Percentiles rank a stretch among this genome's conserved stretches.
phyloP scores from a whole-genome alignment of 108 stramenopile genomes.

The Nannochloropsis gaditana region DNA sequence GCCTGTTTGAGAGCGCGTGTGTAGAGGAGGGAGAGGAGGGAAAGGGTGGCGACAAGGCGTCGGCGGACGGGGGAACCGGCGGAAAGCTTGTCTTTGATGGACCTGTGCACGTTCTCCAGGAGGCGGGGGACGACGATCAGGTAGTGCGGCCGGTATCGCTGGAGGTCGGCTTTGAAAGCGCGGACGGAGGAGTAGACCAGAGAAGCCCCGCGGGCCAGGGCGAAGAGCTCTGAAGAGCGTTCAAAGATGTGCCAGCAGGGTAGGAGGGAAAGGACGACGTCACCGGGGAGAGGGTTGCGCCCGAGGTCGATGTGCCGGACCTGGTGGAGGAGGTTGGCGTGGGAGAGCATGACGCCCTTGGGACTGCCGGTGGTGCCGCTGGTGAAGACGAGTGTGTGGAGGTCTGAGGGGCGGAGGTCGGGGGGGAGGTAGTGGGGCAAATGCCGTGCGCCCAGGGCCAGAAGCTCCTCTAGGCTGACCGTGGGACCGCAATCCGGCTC shows the following conservation, averaged over 20 bases:
- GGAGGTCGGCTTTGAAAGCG: conserved; percentile 81
- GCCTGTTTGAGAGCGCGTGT: conserved; percentile 59
- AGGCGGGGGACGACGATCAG: conserved; percentile 83
- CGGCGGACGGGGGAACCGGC: conserved; percentile 49
- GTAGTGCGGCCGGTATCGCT: conserved; percentile 81
- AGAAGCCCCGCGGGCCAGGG: conserved; percentile 33
- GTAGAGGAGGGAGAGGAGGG: conserved; percentile 54
- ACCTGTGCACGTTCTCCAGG: conserved; percentile 66
- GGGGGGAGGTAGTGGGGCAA: not conserved
- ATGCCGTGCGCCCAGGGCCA: not conserved
- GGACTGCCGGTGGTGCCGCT: conserved; percentile 65
- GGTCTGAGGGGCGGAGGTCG: not conserved
- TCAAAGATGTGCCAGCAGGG: conserved; percentile 53
- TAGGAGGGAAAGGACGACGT: conserved; percentile 36
- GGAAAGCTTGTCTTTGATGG: conserved; percentile 67
- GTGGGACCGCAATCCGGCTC: no score
- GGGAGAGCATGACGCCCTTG: conserved; percentile 85
- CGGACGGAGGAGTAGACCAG: conserved; percentile 75
- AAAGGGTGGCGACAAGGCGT: conserved; percentile 66
- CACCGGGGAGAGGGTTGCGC: conserved; percentile 39
- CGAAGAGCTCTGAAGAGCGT: conserved; percentile 43
- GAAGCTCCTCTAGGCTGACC: not conserved
- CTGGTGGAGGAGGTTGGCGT: conserved; percentile 57
- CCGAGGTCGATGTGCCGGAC: conserved; percentile 3
- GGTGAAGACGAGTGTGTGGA: conserved; percentile 48